Evolutionary conservation across 75 land plant species (phyloP).

Genomic region (Adiantum capillusveneris): DNA sequence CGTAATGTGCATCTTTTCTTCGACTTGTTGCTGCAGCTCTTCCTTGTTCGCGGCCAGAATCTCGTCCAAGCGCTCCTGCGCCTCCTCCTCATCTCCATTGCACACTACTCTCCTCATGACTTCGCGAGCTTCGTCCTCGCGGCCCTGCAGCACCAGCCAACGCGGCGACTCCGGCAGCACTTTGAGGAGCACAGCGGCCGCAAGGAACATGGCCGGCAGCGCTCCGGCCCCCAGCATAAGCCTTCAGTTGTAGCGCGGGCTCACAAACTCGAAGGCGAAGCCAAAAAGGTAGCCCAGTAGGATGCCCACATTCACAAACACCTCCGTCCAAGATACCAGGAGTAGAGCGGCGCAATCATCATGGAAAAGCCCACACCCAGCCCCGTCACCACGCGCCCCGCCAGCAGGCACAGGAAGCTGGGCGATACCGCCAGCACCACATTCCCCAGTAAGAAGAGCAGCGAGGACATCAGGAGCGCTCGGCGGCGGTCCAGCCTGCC

Average conservation of each 20-base stretch:
- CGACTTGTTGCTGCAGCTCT: background rate
- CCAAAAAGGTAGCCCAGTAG: slow-evolving; percentile 64
- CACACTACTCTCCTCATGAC: slow-evolving; percentile 25
- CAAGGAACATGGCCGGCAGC: slow-evolving; percentile 54
- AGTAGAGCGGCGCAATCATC: slow-evolving; percentile 76
- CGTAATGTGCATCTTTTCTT: slow-evolving; percentile 11
- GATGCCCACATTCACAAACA: slow-evolving; percentile 61
- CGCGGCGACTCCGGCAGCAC: slow-evolving; percentile 74
- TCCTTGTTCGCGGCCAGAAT: slow-evolving; percentile 39
- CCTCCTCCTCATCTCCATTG: slow-evolving; percentile 25
- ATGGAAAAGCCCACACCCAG: slow-evolving; percentile 67
- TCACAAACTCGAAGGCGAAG: slow-evolving; percentile 40
- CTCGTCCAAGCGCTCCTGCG: slow-evolving; percentile 43
- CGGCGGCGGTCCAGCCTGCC: too few species aligned
- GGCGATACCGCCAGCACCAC: too few species aligned
- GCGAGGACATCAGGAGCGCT: too few species aligned
- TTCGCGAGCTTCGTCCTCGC: slow-evolving; percentile 47
- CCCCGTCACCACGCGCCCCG: slow-evolving; percentile 59
- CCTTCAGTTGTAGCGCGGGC: slow-evolving; percentile 47
- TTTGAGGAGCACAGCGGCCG: slow-evolving; percentile 35
- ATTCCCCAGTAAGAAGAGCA: too few species aligned
- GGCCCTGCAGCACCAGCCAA: slow-evolving; percentile 58
- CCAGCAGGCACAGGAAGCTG: slow-evolving; percentile 21
- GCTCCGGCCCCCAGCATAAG: slow-evolving; percentile 74
- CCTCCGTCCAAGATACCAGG: slow-evolving; percentile 61